Percentiles rank a stretch among this genome's conserved stretches.
These are phyloP conservation scores for Cryphonectria naterciae DNA, from an alignment of 2,329 filamentous ascomycete genomes.

Conservation along the genomic window DNA sequence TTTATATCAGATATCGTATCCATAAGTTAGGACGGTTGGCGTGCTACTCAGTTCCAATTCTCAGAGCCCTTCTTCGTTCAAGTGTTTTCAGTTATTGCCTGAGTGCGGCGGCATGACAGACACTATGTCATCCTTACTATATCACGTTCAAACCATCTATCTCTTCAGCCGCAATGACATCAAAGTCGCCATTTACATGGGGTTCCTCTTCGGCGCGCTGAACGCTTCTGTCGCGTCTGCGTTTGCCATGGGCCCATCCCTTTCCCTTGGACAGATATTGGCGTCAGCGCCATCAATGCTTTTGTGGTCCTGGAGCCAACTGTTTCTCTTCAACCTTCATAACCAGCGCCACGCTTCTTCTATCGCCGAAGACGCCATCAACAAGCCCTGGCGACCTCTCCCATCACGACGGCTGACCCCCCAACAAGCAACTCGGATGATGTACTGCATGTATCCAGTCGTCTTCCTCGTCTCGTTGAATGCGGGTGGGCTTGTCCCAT, in stretches of 20 bases:
- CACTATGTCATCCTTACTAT: background rate
- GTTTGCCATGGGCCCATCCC: background rate
- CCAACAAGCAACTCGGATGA: constrained; percentile 5
- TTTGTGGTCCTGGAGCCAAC: constrained; percentile 6
- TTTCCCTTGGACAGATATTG: background rate
- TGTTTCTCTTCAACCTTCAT: constrained; percentile 1
- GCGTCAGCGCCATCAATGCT: background rate
- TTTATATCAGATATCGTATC: background rate
- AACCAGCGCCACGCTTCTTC: constrained; percentile 12
- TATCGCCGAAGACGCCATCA: constrained; percentile 16
- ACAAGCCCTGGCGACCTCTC: constrained; percentile 25
- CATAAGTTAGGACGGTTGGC: background rate
- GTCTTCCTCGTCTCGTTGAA: background rate
- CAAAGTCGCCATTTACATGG: background rate
- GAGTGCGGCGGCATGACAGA: background rate
- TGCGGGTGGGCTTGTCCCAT: background rate
- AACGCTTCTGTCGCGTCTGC: constrained; percentile 2
- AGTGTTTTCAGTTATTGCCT: background rate
- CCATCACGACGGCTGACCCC: background rate
- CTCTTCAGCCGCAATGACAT: constrained; percentile 5
- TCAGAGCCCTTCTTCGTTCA: background rate
- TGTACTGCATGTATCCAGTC: constrained; percentile 14
- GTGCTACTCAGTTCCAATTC: background rate
- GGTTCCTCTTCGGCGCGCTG: constrained; percentile 4
- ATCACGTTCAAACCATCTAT: background rate